Percentiles rank a stretch among this genome's conserved stretches.
Evolutionary conservation across 2,329 filamentous ascomycete genomes (phyloP).

Genomic region (Grosmannia clavigera): DNA sequence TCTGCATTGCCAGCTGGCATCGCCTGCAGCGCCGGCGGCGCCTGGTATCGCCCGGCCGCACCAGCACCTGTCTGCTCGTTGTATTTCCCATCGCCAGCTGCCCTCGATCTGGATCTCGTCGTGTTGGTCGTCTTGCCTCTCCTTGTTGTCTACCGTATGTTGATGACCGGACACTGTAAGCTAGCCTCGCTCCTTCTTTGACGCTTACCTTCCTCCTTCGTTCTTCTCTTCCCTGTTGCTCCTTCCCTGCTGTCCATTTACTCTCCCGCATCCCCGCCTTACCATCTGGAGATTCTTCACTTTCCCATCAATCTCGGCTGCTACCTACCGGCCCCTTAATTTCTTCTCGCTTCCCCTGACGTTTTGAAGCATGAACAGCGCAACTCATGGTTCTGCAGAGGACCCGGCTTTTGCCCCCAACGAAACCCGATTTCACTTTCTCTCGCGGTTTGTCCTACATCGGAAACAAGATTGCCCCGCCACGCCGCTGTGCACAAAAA

Average conservation of each 20-base stretch:
- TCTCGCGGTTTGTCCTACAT: not conserved
- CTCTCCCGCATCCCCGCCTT: not conserved
- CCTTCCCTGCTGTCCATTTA: not conserved
- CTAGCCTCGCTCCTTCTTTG: not conserved
- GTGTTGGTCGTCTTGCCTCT: not conserved
- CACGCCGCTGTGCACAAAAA: not conserved
- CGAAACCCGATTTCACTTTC: not conserved
- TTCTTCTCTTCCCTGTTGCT: not conserved
- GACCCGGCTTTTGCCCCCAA: not conserved
- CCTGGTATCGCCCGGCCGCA: too few species aligned
- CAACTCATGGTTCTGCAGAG: not conserved
- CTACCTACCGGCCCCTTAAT: not conserved
- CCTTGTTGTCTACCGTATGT: not conserved
- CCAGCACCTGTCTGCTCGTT: too few species aligned
- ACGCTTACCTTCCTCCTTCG: not conserved
- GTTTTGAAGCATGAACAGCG: not conserved
- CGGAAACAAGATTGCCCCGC: not conserved
- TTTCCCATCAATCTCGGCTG: not conserved
- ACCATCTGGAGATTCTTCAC: not conserved
- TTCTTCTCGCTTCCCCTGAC: not conserved
- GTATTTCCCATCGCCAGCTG: not conserved
- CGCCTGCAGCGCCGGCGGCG: too few species aligned
- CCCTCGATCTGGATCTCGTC: not conserved
- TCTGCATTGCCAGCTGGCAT: too few species aligned
- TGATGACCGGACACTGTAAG: not conserved